These are phyloP conservation scores for Debaryomycetaceae sp. DNA, from an alignment of 1,139 yeast species.

Conservation along the genomic window DNA sequence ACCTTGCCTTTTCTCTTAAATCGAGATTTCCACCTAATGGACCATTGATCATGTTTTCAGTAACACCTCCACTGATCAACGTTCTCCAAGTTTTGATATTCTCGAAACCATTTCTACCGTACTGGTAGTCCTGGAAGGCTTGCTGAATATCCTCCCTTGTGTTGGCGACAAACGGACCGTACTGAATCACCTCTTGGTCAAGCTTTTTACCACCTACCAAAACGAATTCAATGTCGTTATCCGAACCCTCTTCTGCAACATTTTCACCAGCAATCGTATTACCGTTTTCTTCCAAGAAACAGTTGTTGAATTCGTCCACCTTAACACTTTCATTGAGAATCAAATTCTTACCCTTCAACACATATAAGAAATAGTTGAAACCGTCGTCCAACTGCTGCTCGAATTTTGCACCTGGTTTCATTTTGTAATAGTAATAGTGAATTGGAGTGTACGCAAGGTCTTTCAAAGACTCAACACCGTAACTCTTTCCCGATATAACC, in stretches of 20 bases:
- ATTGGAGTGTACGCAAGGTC: conserved; percentile 86
- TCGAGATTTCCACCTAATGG: conserved; percentile 35
- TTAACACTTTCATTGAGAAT: conserved; percentile 39
- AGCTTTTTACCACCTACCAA: conserved; percentile 75
- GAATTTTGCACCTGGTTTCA: conserved; percentile 68
- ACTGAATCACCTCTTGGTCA: conserved; percentile 77
- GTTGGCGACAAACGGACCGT: conserved; percentile 87
- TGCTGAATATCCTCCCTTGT: conserved; percentile 57
- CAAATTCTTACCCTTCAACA: conserved; percentile 59
- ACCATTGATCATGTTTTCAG: conserved; percentile 41
- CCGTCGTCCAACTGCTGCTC: conserved; percentile 57
- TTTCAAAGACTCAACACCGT: conserved; percentile 70
- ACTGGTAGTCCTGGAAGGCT: conserved; percentile 70
- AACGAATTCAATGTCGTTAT: conserved; percentile 50
- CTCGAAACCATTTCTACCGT: conserved; percentile 71
- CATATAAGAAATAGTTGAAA: conserved; percentile 72
- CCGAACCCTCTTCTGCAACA: conserved; percentile 27
- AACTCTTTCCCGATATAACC: conserved; percentile 74
- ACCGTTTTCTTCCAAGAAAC: conserved; percentile 68
- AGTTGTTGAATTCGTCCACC: conserved; percentile 49
- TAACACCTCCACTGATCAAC: conserved; percentile 61
- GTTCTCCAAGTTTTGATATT: conserved; percentile 65
- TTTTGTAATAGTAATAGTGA: conserved; percentile 64
- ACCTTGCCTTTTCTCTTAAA: conserved; percentile 26
- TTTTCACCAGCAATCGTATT: conserved; percentile 50